Evolutionary conservation across 1,284 basidiomycete genomes (phyloP).

Genomic region (Coniferiporia sulphurascens): DNA sequence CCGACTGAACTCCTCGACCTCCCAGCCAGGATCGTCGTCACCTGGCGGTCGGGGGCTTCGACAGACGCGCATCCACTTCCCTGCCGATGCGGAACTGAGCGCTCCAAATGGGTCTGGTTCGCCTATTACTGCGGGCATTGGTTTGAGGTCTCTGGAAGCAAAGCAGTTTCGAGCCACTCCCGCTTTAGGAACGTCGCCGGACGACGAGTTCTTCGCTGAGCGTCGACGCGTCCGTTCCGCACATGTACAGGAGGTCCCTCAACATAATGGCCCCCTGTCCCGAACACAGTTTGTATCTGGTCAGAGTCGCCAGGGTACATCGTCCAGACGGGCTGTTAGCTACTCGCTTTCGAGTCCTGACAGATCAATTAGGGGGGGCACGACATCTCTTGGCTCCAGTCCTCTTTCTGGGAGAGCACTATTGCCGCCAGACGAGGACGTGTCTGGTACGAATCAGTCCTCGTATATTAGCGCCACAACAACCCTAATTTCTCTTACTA

Average conservation of each 20-base stretch:
- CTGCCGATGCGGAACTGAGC: conserved; percentile 4
- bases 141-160: conserved; percentile 5
- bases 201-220: conserved; percentile 38
- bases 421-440: conserved; percentile 6
- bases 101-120: background rate
- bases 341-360: background rate
- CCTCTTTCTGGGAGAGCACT: conserved; percentile 4
- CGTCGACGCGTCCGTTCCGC: conserved; percentile 15
- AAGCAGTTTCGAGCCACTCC: conserved; percentile 10
- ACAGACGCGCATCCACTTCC: conserved; percentile 14
- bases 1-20: background rate
- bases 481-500: background rate
- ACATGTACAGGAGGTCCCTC: conserved; percentile 7
- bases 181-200: conserved; percentile 30
- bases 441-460: conserved; percentile 1
- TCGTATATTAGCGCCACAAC: background rate
- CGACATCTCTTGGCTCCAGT: conserved; percentile 12
- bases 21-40: background rate
- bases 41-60: background rate
- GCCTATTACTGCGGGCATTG: background rate
- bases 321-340: conserved; percentile 3
- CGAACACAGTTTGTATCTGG: conserved; percentile 10
- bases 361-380: background rate
- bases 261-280: background rate
- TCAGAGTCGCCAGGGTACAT: background rate